These are phyloP conservation scores for Vararia minispora DNA, from an alignment of 768 basidiomycete genomes.

Conservation along the genomic window DNA sequence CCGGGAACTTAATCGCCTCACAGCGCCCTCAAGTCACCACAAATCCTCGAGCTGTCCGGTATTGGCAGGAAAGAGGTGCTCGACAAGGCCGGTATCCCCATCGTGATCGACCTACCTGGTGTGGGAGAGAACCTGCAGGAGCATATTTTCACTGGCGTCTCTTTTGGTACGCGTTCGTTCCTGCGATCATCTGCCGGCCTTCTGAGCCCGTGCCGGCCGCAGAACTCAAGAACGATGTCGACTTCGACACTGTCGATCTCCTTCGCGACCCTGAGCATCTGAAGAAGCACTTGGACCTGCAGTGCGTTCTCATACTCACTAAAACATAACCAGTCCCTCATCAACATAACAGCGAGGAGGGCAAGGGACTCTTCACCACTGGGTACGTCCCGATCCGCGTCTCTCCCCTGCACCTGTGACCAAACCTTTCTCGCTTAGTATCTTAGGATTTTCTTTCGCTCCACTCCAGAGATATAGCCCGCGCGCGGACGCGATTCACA, in stretches of 20 bases:
- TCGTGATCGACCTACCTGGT: constrained; percentile 26
- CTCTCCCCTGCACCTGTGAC: no score
- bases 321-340: no score
- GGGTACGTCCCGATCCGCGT: constrained; percentile 19
- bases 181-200: no score
- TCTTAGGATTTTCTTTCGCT: no score
- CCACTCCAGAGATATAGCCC: no score
- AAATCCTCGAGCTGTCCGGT: constrained; percentile 31
- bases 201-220: no score
- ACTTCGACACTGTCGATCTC: constrained; percentile 20
- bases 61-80: constrained; percentile 25
- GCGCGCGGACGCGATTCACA: no score
- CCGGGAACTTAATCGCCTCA: neutral
- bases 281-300: constrained; percentile 22
- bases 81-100: constrained; percentile 18
- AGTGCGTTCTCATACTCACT: constrained; percentile 20
- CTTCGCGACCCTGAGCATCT: constrained; percentile 19
- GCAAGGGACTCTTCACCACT: constrained; percentile 18
- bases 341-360: constrained; percentile 15
- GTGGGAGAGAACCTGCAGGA: constrained; percentile 21
- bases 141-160: constrained; percentile 1
- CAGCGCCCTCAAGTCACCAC: constrained; percentile 23
- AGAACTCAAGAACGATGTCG: constrained; percentile 23
- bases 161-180: no score
- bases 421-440: constrained; percentile 11